Conservation (phyloP, 2,329 filamentous ascomycete species). For the Cercospora brassicicola region DNA sequence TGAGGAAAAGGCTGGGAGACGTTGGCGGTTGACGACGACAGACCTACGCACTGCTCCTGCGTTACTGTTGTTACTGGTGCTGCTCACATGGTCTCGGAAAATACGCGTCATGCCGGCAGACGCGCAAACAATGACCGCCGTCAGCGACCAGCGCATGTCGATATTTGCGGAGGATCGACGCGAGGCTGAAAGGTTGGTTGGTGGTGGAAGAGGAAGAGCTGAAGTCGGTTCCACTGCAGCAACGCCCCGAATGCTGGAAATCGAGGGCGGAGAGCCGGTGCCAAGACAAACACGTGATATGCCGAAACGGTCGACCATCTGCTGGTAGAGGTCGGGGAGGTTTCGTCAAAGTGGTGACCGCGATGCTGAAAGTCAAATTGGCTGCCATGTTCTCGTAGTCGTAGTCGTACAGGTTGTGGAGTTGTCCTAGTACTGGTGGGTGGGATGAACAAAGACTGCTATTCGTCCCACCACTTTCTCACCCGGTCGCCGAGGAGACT, state of each 20-base stretch:
- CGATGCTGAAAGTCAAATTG: not conserved
- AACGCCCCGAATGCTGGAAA: not conserved
- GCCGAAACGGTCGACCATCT: not conserved
- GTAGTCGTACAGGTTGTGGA: not conserved
- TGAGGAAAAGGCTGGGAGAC: not conserved
- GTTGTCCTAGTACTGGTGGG: not conserved
- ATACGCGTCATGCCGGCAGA: conserved; percentile 30
- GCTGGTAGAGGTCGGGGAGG: not conserved
- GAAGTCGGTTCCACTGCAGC: conserved; percentile 3
- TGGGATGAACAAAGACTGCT: not conserved
- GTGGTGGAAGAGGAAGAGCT: not conserved
- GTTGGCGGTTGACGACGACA: conserved; percentile 6
- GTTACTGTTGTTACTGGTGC: not conserved
- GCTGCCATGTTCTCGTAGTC: not conserved
- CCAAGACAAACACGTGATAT: not conserved
- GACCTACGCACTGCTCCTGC: not conserved
- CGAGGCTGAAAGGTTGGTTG: not conserved
- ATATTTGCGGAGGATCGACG: conserved; percentile 3
- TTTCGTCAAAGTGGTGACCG: not conserved
- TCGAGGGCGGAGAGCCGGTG: conserved; percentile 9
- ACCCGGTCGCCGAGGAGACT: not conserved
- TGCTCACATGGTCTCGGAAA: conserved; percentile 15
- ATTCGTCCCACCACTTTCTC: not conserved
- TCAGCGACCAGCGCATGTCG: not conserved
- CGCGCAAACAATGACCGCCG: not conserved